Evolutionary conservation across 2,329 filamentous ascomycete genomes (phyloP).

Genomic region (Neonectria sp.): DNA sequence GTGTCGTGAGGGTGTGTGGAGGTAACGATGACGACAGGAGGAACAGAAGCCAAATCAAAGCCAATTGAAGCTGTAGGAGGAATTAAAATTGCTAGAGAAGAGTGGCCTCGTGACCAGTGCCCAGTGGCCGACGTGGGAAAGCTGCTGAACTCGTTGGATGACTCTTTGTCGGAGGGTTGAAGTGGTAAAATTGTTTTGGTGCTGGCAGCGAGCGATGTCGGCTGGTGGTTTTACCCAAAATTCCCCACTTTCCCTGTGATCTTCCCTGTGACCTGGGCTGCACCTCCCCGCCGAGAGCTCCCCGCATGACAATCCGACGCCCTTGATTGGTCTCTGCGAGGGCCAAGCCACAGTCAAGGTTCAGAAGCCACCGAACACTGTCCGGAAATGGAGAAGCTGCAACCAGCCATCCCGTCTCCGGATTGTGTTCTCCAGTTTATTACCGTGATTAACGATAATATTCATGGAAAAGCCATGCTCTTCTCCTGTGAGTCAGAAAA

Average conservation of each 20-base stretch:
- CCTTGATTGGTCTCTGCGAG: slow-evolving; percentile 32
- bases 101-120: slow-evolving; percentile 28
- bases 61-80: slow-evolving; percentile 42
- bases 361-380: slow-evolving; percentile 30
- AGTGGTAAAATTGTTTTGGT: slow-evolving; percentile 39
- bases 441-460: background rate
- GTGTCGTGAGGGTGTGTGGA: slow-evolving; percentile 13
- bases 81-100: slow-evolving; percentile 26
- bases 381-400: slow-evolving; percentile 17
- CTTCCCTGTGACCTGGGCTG: slow-evolving; percentile 52
- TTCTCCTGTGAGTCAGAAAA: background rate
- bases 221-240: slow-evolving; percentile 43
- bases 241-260: slow-evolving; percentile 52
- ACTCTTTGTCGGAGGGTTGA: slow-evolving; percentile 18
- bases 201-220: slow-evolving; percentile 52
- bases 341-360: slow-evolving; percentile 8
- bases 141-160: slow-evolving; percentile 19
- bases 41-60: slow-evolving; percentile 17
- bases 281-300: slow-evolving; percentile 38
- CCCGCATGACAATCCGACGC: slow-evolving; percentile 48
- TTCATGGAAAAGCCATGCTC: background rate
- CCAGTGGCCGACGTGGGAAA: slow-evolving; percentile 24
- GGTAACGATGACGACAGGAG: slow-evolving; percentile 15
- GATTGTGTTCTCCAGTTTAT: background rate
- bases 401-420: background rate